Conservation (phyloP, 371 early-diverging fungal genomes). For the Mucor lusitanicus region DNA sequence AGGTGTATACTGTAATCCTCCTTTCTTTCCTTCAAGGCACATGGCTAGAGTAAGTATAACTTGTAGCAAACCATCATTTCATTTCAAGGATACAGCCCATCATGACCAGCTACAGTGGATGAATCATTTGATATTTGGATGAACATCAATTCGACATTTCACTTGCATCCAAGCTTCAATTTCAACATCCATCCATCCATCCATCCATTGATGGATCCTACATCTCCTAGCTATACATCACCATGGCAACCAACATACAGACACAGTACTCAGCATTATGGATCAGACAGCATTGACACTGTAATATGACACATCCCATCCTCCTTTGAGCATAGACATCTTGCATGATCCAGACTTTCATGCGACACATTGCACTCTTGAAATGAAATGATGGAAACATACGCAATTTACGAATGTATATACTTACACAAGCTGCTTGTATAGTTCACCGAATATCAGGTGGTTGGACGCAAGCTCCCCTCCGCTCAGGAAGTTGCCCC, state of each 20-base stretch:
- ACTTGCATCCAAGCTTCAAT: background rate
- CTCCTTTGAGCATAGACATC: background rate
- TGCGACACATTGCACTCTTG: background rate
- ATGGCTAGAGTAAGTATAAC: constrained; percentile 30
- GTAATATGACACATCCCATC: background rate
- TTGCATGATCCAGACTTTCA: background rate
- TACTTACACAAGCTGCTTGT: background rate
- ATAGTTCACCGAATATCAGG: constrained; percentile 77
- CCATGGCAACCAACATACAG: background rate
- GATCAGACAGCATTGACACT: background rate
- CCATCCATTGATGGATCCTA: background rate
- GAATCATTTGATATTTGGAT: background rate
- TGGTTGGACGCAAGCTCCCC: constrained; percentile 95
- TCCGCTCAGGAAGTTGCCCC: constrained; percentile 93
- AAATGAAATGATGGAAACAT: background rate
- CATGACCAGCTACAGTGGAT: background rate
- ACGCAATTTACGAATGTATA: background rate
- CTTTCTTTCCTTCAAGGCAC: constrained; percentile 25
- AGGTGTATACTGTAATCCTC: constrained; percentile 19
- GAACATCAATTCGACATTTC: background rate
- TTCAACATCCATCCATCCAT: constrained; percentile 4
- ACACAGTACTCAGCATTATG: background rate
- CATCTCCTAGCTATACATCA: no score
- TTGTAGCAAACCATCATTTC: background rate
- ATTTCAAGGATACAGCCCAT: background rate